Percentiles rank a stretch among this genome's conserved stretches.
Evolutionary conservation across 306 rosid species (phyloP).

Genomic region (Cucumis melo): DNA sequence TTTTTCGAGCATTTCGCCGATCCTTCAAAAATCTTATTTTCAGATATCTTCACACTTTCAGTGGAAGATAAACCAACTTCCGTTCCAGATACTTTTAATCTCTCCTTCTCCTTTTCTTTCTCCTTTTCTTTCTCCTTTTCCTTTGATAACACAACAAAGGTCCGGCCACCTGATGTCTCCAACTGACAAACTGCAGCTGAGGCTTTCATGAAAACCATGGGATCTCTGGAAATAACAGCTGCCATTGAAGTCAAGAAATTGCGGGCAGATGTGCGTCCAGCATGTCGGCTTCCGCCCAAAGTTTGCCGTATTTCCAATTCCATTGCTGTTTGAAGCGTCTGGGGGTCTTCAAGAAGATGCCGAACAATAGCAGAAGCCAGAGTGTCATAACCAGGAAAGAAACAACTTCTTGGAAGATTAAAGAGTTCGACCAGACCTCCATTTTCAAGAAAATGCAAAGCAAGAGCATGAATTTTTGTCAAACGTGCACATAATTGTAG

Average conservation of each 20-base stretch:
- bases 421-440: conserved; percentile 80
- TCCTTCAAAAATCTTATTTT: conserved; percentile 70
- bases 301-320: conserved; percentile 86
- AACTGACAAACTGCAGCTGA: conserved; percentile 78
- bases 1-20: conserved; percentile 64
- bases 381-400: conserved; percentile 95
- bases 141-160: conserved; percentile 61
- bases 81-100: conserved; percentile 41
- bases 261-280: conserved; percentile 68
- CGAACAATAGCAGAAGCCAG: conserved; percentile 93
- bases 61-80: conserved; percentile 61
- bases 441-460: conserved; percentile 82
- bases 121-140: conserved; percentile 81
- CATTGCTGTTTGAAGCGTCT: conserved; percentile 92
- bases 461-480: conserved; percentile 76
- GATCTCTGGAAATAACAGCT: conserved; percentile 92
- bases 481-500: conserved; percentile 86
- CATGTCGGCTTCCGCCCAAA: conserved; percentile 67
- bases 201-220: conserved; percentile 90
- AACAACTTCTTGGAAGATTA: conserved; percentile 67
- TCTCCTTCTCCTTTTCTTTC: conserved; percentile 62
- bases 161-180: conserved; percentile 90
- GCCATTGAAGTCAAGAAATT: conserved; percentile 83
- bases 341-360: conserved; percentile 98
- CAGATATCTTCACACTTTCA: conserved; percentile 69